Conservation (phyloP, 2,329 filamentous ascomycete genomes). For the Gaeumannomyces sp. region DNA sequence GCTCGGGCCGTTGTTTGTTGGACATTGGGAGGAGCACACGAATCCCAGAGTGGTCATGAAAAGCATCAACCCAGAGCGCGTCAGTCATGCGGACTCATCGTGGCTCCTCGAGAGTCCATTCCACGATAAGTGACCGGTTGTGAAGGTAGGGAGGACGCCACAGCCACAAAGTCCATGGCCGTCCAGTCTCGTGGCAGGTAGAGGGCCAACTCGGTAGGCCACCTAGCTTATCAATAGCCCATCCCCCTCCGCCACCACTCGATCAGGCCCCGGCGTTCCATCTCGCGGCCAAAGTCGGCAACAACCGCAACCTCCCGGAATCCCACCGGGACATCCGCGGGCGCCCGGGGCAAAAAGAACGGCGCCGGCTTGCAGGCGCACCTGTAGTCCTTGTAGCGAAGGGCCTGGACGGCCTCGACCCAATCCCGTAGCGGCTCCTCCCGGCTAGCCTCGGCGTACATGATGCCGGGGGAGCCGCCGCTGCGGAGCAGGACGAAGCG, state of each 20-base stretch:
- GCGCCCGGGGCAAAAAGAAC: conserved; percentile 20
- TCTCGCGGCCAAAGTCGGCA: conserved; percentile 55
- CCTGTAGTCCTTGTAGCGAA: conserved; percentile 70
- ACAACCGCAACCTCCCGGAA: conserved; percentile 57
- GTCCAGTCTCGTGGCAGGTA: no score
- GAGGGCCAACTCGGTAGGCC: not conserved
- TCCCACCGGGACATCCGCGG: conserved; percentile 17
- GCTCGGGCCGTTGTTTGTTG: not conserved
- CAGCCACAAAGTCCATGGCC: no score
- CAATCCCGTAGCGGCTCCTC: conserved; percentile 51
- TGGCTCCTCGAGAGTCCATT: not conserved
- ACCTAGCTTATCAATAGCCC: conserved; percentile 45
- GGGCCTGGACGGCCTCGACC: conserved; percentile 56
- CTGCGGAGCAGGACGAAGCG: conserved; percentile 61
- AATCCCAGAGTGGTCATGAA: no score
- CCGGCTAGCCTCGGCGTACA: conserved; percentile 64
- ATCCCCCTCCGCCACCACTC: conserved; percentile 64
- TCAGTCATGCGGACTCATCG: not conserved
- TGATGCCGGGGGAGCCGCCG: conserved; percentile 66
- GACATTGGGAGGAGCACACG: not conserved
- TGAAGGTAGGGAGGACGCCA: no score
- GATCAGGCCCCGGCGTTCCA: conserved; percentile 53
- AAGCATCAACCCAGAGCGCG: no score
- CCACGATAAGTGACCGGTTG: not conserved
- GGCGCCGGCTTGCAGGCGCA: conserved; percentile 45